Evolutionary conservation across 2,329 filamentous ascomycete genomes (phyloP).

Genomic region (Aspergillus sp.): DNA sequence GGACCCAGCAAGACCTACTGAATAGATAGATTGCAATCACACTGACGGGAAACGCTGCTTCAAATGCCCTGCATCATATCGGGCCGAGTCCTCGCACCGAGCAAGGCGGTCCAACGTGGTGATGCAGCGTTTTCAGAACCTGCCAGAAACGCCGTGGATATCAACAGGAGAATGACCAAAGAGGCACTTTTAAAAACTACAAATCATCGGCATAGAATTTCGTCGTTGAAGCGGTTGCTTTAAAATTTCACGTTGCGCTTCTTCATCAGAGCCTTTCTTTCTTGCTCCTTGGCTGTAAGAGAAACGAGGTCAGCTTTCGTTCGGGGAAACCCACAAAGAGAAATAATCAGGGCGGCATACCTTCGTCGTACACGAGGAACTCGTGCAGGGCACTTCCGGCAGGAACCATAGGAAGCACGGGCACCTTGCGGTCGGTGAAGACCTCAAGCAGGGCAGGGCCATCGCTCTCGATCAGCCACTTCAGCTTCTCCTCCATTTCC

Average conservation of each 20-base stretch:
- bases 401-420: slow-evolving; percentile 97
- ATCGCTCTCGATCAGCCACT: slow-evolving; percentile 85
- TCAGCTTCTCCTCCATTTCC: slow-evolving; percentile 73
- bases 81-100: not conserved
- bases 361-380: slow-evolving; percentile 83
- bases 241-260: slow-evolving; percentile 50
- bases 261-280: slow-evolving; percentile 66
- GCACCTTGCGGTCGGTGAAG: slow-evolving; percentile 74
- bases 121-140: slow-evolving; percentile 34
- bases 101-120: slow-evolving; percentile 1
- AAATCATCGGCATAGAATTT: slow-evolving; percentile 22
- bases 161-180: slow-evolving; percentile 27
- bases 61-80: not conserved
- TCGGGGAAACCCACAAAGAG: not conserved
- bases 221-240: slow-evolving; percentile 17
- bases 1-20: not conserved
- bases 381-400: slow-evolving; percentile 84
- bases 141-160: slow-evolving; percentile 45
- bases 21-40: not conserved
- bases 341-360: slow-evolving; percentile 47
- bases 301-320: slow-evolving; percentile 9
- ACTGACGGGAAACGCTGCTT: not conserved
- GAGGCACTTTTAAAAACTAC: slow-evolving; percentile 20
- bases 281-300: slow-evolving; percentile 63
- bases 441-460: slow-evolving; percentile 94